Conservation (phyloP, 257 asterid genomes). For the Nicotiana benthamiana region DNA sequence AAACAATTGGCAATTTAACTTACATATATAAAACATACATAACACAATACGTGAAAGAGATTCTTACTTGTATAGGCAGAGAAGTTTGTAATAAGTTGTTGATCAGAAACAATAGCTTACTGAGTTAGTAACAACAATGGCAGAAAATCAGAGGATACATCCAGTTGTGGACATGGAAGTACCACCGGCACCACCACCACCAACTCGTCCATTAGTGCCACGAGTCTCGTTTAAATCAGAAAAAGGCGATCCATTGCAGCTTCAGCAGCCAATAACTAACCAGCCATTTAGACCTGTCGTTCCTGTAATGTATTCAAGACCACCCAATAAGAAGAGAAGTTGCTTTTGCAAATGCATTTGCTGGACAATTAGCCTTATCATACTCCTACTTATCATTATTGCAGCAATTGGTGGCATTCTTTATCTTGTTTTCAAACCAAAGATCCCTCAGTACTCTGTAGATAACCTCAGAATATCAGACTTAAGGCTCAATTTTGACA, state of each 20-base stretch:
- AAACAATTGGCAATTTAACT: neutral
- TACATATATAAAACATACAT: neutral
- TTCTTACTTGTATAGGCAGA: neutral
- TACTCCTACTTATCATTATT: conserved; percentile 44
- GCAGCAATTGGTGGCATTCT: conserved; percentile 59
- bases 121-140: conserved; percentile 14
- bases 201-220: conserved; percentile 28
- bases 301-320: conserved; percentile 20
- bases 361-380: conserved; percentile 58
- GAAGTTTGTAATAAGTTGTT: neutral
- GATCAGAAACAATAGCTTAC: neutral
- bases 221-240: conserved; percentile 23
- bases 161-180: conserved; percentile 48
- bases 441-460: conserved; percentile 72
- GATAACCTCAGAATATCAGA: conserved; percentile 73
- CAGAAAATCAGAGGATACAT: conserved; percentile 55
- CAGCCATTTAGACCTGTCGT: conserved; percentile 18
- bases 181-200: conserved; percentile 36
- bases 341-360: conserved; percentile 71
- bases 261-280: conserved; percentile 11
- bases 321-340: conserved; percentile 22
- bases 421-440: conserved; percentile 64
- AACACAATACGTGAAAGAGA: neutral
- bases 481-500: conserved; percentile 58
- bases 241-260: conserved; percentile 22